phyloP scores from a whole-genome alignment of 805 yeast genomes.

The Suhomyces prunicola region DNA sequence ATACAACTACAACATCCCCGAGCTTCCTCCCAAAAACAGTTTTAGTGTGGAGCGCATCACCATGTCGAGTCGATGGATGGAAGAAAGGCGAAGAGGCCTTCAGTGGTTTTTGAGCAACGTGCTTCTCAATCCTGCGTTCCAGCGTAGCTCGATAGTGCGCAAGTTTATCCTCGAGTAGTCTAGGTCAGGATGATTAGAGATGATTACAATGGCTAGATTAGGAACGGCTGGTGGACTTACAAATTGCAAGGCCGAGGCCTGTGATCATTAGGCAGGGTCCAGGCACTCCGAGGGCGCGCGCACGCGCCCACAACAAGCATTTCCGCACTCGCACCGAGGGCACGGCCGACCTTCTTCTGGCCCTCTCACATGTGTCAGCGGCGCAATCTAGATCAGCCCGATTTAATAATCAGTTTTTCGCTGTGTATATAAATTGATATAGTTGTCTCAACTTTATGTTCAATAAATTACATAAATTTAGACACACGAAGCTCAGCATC shows the following conservation, averaged over 20 bases:
- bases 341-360: neutral
- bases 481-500: neutral
- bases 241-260: neutral
- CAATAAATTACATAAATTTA: neutral
- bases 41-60: slow-evolving; percentile 38
- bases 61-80: slow-evolving; percentile 46
- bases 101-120: slow-evolving; percentile 59
- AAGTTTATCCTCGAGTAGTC: slow-evolving; percentile 29
- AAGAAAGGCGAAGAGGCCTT: slow-evolving; percentile 51
- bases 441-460: neutral
- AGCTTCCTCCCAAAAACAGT: slow-evolving; percentile 50
- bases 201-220: neutral
- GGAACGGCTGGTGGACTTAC: neutral
- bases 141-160: slow-evolving; percentile 36
- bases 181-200: neutral
- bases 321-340: neutral
- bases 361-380: neutral
- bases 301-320: neutral
- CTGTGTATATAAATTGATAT: neutral
- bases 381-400: slow-evolving; percentile 3
- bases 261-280: neutral
- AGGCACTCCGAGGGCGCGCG: neutral
- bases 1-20: slow-evolving; percentile 37
- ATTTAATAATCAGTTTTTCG: slow-evolving; percentile 1
- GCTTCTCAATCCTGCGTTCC: slow-evolving; percentile 47